phyloP scores from a whole-genome alignment of 208 protist species.

The Leishmania major region DNA sequence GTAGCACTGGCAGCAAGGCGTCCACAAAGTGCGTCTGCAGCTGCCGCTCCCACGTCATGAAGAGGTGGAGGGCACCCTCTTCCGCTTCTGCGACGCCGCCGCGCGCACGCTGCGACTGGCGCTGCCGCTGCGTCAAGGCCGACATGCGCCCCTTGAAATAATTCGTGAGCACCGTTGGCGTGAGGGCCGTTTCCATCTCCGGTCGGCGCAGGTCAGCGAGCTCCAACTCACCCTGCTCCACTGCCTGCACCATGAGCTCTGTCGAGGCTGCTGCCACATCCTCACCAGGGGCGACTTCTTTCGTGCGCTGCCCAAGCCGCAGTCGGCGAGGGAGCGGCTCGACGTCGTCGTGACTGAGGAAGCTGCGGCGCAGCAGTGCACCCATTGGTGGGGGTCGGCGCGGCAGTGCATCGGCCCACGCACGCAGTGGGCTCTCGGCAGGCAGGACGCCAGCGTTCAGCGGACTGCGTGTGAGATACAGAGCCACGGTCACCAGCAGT shows the following conservation, averaged over 20 bases:
- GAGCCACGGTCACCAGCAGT: conserved; percentile 52
- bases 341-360: conserved; percentile 19
- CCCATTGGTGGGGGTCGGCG: conserved; percentile 65
- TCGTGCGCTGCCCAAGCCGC: conserved; percentile 39
- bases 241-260: conserved; percentile 61
- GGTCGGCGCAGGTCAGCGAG: conserved; percentile 49
- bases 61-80: conserved; percentile 34
- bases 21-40: conserved; percentile 38
- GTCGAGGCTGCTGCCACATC: conserved; percentile 22
- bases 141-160: conserved; percentile 51
- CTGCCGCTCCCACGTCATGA: conserved; percentile 35
- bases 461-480: conserved; percentile 50
- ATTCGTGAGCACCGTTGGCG: conserved; percentile 45
- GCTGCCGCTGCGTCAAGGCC: conserved; percentile 63
- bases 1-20: conserved; percentile 39
- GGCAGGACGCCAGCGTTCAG: conserved; percentile 11
- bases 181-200: conserved; percentile 52
- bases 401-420: conserved; percentile 55
- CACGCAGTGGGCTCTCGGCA: conserved; percentile 25
- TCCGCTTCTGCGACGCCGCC: conserved; percentile 22
- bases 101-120: conserved; percentile 41
- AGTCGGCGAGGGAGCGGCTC: conserved; percentile 57
- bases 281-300: conserved; percentile 25
- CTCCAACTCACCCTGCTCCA: conserved; percentile 38
- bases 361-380: conserved; percentile 36